Evolutionary conservation across 2,329 filamentous ascomycete genomes (phyloP), one percentile per base, ranked within the genome.

Genomic region (Diaporthe vaccinii): DNA sequence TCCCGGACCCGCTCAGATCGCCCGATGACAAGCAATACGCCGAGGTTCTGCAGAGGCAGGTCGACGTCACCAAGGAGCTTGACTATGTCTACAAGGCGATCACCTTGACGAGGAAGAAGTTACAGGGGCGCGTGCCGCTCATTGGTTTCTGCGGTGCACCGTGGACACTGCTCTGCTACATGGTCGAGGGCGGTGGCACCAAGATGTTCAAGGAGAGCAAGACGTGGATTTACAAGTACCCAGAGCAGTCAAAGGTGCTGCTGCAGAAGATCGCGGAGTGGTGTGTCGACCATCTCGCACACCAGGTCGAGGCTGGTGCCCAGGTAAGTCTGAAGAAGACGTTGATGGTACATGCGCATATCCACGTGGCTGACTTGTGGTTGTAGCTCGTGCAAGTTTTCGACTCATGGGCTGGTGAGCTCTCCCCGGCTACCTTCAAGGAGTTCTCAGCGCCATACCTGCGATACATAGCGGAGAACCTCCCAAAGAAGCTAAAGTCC

Each of bases 131-230:
- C 61, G 97, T 99, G 44, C 97, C 97, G 8, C 86, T 99, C 78
- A 97, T 98, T 82, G 97, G 97, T 49, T 99, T 99, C 87, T 98
- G 96, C 81, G 97, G 97, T 73, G 96, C 97, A 10, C 97, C 97
- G 0, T 99, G 97, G 95, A 99, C 97, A 2, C 85, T 99, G 76
- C 90, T 99, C 81, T 98, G 96, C 87, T 99, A 99, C 87, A 99
- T 99, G 97, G 95, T 98, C 25, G 97, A 99, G 85, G 97, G 97
- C 22, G 97, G 97, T 65, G 97, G 97, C 58, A 97, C 94, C 79
- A 98, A 98, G 87, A 88, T 98, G 82, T 98, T 98, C 86, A 92
- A 94, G 76, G 93, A 98, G 85, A 93, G 92, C 81, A 99, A 99
- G 90, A 98, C 94, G 36, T 99, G 97, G 97, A 92, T 98, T 76